These are phyloP conservation scores for Plectosphaerella plurivora DNA, from an alignment of 2,329 filamentous ascomycete species.

Conservation along the genomic window DNA sequence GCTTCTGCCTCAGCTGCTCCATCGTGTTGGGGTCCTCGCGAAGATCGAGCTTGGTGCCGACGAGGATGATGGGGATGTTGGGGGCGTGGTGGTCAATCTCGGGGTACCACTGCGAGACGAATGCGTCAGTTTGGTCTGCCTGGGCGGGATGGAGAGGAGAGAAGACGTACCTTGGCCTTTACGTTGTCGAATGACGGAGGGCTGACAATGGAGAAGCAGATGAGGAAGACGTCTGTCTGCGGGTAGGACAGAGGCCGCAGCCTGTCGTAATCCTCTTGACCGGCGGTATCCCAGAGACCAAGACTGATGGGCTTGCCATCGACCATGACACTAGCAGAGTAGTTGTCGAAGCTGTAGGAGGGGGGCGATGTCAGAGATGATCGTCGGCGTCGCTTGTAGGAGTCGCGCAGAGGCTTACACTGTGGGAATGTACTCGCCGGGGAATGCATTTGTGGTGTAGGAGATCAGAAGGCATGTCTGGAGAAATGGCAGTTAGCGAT, in stretches of 20 bases:
- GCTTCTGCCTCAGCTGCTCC: constrained; percentile 80
- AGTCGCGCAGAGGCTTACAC: constrained; percentile 57
- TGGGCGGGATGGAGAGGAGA: not conserved
- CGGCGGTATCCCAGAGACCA: constrained; percentile 96
- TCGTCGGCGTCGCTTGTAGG: not conserved
- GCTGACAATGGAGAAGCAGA: constrained; percentile 98
- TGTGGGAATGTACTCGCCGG: constrained; percentile 99
- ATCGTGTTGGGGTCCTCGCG: constrained; percentile 81
- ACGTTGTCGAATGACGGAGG: constrained; percentile 98
- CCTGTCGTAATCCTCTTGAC: constrained; percentile 97
- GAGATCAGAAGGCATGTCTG: constrained; percentile 99
- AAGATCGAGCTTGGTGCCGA: constrained; percentile 94
- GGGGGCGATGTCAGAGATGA: constrained; percentile 10
- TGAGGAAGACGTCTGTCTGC: constrained; percentile 96
- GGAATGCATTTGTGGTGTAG: constrained; percentile 98
- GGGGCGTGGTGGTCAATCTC: constrained; percentile 97
- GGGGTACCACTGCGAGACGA: constrained; percentile 74
- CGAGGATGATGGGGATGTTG: constrained; percentile 91
- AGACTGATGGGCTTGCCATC: constrained; percentile 97
- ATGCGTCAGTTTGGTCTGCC: not conserved
- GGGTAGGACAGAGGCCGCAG: constrained; percentile 94
- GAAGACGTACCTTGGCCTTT: constrained; percentile 76
- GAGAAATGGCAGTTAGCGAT: constrained; percentile 20
- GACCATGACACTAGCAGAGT: constrained; percentile 98
- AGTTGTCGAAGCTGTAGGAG: constrained; percentile 82